Conservation (phyloP, 2,329 filamentous ascomycete genomes). For the Fusarium continuum region DNA sequence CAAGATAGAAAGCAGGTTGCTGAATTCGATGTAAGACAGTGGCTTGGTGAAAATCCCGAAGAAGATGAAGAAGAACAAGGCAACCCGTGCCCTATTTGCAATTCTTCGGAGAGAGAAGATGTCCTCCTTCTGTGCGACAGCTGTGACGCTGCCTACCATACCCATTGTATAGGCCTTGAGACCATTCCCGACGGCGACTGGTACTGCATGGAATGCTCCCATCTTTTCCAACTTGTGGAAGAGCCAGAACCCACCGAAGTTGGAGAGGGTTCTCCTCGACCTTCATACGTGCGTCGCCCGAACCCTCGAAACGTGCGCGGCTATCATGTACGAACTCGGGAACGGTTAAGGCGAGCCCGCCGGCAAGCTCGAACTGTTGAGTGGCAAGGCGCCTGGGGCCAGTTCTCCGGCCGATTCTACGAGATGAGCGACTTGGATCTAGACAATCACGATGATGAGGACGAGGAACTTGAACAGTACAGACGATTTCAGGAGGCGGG, state of each 20-base stretch:
- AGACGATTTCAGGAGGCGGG: slow-evolving; percentile 64
- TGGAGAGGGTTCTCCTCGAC: slow-evolving; percentile 46
- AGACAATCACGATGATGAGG: slow-evolving; percentile 61
- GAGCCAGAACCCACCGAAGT: slow-evolving; percentile 48
- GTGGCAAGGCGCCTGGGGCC: slow-evolving; percentile 88
- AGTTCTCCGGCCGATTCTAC: slow-evolving; percentile 68
- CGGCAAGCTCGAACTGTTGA: slow-evolving; percentile 76
- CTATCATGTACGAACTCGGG: slow-evolving; percentile 62
- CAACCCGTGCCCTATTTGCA: slow-evolving; percentile 85
- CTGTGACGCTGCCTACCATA: slow-evolving; percentile 90
- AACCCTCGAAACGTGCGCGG: slow-evolving; percentile 47
- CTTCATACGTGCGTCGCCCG: slow-evolving; percentile 46
- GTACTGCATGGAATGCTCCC: slow-evolving; percentile 88
- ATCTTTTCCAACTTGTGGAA: slow-evolving; percentile 54
- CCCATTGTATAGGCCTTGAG: slow-evolving; percentile 87
- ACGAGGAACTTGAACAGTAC: slow-evolving; percentile 74
- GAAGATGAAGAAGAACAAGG: slow-evolving; percentile 75
- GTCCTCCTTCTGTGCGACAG: slow-evolving; percentile 89
- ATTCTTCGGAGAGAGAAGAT: slow-evolving; percentile 81
- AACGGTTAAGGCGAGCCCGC: slow-evolving; percentile 64
- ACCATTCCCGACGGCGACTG: slow-evolving; percentile 79
- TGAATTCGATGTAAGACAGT: slow-evolving; percentile 82
- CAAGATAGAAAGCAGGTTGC: slow-evolving; percentile 88
- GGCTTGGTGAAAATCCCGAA: slow-evolving; percentile 77
- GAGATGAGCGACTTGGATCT: slow-evolving; percentile 61